Conservation (phyloP, 495 filamentous ascomycete species). For the Penicillium pulvis region DNA sequence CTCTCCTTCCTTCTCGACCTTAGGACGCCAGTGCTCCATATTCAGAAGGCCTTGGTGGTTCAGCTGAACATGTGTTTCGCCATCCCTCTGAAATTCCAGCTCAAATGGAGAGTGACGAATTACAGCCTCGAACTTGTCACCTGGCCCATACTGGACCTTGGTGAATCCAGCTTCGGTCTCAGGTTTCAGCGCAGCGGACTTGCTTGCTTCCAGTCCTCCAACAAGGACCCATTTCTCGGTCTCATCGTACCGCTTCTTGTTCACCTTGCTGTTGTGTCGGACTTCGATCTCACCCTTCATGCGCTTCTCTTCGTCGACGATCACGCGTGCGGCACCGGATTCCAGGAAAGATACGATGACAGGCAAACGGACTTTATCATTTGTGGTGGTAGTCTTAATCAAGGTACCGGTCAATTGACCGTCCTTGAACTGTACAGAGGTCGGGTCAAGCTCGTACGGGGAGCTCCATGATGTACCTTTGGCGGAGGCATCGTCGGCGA, state of each 20-base stretch:
- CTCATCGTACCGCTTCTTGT: slow-evolving; percentile 94
- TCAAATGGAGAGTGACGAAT: slow-evolving; percentile 82
- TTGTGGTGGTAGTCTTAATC: slow-evolving; percentile 69
- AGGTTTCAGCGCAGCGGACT: slow-evolving; percentile 61
- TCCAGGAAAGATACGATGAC: slow-evolving; percentile 84
- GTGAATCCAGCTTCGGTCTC: slow-evolving; percentile 63
- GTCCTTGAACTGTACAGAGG: slow-evolving; percentile 72
- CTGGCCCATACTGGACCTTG: slow-evolving; percentile 79
- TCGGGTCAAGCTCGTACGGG: slow-evolving; percentile 75
- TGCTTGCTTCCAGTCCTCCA: slow-evolving; percentile 71
- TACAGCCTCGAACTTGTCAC: slow-evolving; percentile 72
- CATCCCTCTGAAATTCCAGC: slow-evolving; percentile 82
- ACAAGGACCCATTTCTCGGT: slow-evolving; percentile 84
- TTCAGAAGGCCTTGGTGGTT: slow-evolving; percentile 88
- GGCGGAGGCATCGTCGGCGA: slow-evolving; percentile 73
- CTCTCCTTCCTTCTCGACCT: slow-evolving; percentile 64
- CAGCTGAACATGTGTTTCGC: slow-evolving; percentile 78
- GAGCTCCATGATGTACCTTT: slow-evolving; percentile 70
- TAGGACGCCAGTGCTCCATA: slow-evolving; percentile 92
- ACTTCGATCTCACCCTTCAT: slow-evolving; percentile 87
- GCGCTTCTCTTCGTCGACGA: slow-evolving; percentile 86
- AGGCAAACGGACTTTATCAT: slow-evolving; percentile 72
- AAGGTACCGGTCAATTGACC: slow-evolving; percentile 79
- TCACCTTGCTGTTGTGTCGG: slow-evolving; percentile 76
- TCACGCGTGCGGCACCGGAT: slow-evolving; percentile 82